Evolutionary conservation across 2,329 filamentous ascomycete species (phyloP).

Genomic region (Colletotrichum salicis): DNA sequence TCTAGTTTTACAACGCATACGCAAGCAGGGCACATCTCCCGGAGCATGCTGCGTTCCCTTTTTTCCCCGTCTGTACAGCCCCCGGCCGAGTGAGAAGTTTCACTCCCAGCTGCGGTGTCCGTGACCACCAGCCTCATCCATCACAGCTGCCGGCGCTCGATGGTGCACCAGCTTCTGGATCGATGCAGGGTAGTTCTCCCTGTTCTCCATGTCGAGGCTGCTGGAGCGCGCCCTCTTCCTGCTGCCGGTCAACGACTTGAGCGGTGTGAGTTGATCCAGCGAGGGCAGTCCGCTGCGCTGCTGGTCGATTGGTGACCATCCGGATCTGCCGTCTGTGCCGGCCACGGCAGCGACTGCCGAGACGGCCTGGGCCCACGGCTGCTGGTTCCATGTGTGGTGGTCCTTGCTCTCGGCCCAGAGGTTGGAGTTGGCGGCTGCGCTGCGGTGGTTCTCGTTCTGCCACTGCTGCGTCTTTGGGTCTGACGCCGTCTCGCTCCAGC

Average conservation of each 20-base stretch:
- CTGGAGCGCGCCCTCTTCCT: constrained; percentile 35
- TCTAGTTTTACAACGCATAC: neutral
- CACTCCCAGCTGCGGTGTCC: constrained; percentile 35
- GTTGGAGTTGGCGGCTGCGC: constrained; percentile 40
- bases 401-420: constrained; percentile 42
- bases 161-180: constrained; percentile 37
- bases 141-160: constrained; percentile 28
- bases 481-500: constrained; percentile 32
- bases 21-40: neutral
- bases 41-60: neutral
- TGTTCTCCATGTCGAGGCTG: constrained; percentile 37
- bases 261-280: constrained; percentile 35
- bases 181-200: constrained; percentile 37
- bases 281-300: constrained; percentile 32
- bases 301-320: constrained; percentile 34
- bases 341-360: constrained; percentile 43
- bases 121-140: constrained; percentile 33
- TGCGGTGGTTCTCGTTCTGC: constrained; percentile 36
- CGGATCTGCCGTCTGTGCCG: constrained; percentile 33
- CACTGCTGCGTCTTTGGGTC: constrained; percentile 34
- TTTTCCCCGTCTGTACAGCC: neutral
- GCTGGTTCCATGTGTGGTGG: constrained; percentile 47
- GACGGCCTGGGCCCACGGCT: constrained; percentile 45
- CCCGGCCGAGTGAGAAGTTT: constrained; percentile 16
- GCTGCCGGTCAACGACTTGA: constrained; percentile 29